Evolutionary conservation across 1,284 basidiomycete genomes (phyloP).

Genomic region (Rhizopogon parksii): DNA sequence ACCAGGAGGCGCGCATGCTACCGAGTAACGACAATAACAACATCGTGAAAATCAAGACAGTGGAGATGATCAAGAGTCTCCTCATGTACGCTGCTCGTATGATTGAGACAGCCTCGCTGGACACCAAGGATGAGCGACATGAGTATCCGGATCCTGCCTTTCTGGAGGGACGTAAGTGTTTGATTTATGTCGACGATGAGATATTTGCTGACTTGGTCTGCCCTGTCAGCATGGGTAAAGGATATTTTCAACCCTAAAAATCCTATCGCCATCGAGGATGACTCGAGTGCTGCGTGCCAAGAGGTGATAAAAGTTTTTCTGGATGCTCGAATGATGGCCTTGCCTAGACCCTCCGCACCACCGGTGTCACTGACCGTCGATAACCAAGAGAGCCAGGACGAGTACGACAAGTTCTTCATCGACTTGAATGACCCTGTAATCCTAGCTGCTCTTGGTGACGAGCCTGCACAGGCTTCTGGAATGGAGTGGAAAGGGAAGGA

Average conservation of each 20-base stretch:
- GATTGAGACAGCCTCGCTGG: slow-evolving; percentile 45
- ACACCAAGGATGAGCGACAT: slow-evolving; percentile 19
- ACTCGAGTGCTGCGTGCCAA: slow-evolving; percentile 35
- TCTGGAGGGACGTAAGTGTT: slow-evolving; percentile 49
- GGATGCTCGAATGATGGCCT: slow-evolving; percentile 45
- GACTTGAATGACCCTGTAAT: slow-evolving; percentile 59
- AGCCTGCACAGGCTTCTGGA: slow-evolving; percentile 18
- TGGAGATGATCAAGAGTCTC: slow-evolving; percentile 42
- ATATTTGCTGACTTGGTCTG: slow-evolving; percentile 8
- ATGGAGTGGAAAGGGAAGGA: slow-evolving; percentile 35
- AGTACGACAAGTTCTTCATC: slow-evolving; percentile 48
- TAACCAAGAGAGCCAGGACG: slow-evolving; percentile 73
- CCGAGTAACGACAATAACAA: slow-evolving; percentile 10
- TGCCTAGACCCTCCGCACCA: slow-evolving; percentile 42
- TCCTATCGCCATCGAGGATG: slow-evolving; percentile 25
- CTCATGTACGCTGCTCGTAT: slow-evolving; percentile 59
- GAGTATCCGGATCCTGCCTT: slow-evolving; percentile 65
- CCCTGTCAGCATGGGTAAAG: slow-evolving; percentile 52
- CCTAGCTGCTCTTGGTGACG: slow-evolving; percentile 43
- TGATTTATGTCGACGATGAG: not conserved
- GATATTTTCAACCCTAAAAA: slow-evolving; percentile 46
- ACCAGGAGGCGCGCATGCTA: slow-evolving; percentile 24
- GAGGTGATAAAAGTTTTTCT: slow-evolving; percentile 67
- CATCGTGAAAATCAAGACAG: slow-evolving; percentile 19
- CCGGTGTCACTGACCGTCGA: slow-evolving; percentile 26